Percentiles rank a stretch among this genome's conserved stretches.
phyloP scores from a whole-genome alignment of 495 filamentous ascomycete species.

The Sordaria brevicollis region DNA sequence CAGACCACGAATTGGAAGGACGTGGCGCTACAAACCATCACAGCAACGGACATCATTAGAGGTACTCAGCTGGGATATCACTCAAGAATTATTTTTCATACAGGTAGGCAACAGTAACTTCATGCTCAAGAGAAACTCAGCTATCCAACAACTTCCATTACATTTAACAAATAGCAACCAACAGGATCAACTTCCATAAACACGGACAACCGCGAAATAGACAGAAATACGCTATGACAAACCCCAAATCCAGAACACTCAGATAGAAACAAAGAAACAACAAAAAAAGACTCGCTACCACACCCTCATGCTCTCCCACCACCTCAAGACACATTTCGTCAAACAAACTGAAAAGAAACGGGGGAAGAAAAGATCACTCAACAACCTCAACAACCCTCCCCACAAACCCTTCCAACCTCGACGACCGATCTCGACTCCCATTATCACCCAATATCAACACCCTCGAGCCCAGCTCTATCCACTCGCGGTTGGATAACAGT shows the following conservation, averaged over 20 bases:
- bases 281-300: neutral
- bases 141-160: neutral
- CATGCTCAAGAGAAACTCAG: neutral
- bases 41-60: neutral
- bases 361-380: constrained; percentile 26
- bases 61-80: neutral
- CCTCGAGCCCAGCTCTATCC: constrained; percentile 69
- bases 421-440: constrained; percentile 42
- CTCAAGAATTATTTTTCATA: too few relatives aligned
- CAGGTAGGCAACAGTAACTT: too few relatives aligned
- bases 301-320: neutral
- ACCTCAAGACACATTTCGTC: neutral
- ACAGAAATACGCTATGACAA: neutral
- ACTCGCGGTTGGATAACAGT: constrained; percentile 68
- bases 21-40: neutral
- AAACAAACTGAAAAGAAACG: neutral
- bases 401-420: constrained; percentile 57
- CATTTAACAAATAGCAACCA: neutral
- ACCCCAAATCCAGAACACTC: neutral
- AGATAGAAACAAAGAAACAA: neutral
- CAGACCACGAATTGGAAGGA: neutral
- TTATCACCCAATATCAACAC: constrained; percentile 56
- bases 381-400: constrained; percentile 49
- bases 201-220: neutral
- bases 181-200: neutral